A percentile compares a stretch with the other conserved stretches of the same genome.
Evolutionary conservation across 2,329 filamentous ascomycete genomes (phyloP).

Genomic region (Aspergillus glaucus): DNA sequence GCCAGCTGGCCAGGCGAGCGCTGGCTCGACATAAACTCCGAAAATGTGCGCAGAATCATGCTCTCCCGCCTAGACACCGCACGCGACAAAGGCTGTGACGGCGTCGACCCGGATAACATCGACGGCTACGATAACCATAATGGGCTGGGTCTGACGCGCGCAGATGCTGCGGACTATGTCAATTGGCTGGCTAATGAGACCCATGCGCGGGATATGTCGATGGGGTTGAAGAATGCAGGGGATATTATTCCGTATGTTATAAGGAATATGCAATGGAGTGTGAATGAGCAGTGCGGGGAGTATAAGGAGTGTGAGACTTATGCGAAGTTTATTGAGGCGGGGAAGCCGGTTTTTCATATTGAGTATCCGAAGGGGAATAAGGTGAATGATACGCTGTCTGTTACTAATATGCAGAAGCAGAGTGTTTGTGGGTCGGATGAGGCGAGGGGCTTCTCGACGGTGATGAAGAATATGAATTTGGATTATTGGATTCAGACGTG

Average conservation of each 20-base stretch:
- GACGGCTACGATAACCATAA: conserved; percentile 62
- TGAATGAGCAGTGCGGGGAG: conserved; percentile 64
- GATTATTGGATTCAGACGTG: conserved; percentile 59
- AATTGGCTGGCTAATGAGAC: conserved; percentile 55
- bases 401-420: conserved; percentile 28
- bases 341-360: conserved; percentile 67
- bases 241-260: conserved; percentile 51
- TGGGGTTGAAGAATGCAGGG: conserved; percentile 64
- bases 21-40: conserved; percentile 58
- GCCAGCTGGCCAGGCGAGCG: conserved; percentile 61
- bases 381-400: conserved; percentile 26
- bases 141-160: conserved; percentile 52
- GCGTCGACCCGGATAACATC: conserved; percentile 65
- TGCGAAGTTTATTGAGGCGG: conserved; percentile 50
- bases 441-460: conserved; percentile 53
- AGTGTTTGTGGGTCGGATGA: conserved; percentile 45
- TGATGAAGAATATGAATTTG: conserved; percentile 60
- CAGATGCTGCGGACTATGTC: conserved; percentile 55
- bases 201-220: conserved; percentile 49
- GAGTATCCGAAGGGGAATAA: conserved; percentile 57
- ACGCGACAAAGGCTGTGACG: conserved; percentile 57
- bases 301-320: conserved; percentile 56
- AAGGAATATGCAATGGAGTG: conserved; percentile 55
- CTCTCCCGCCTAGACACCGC: conserved; percentile 53
- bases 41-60: conserved; percentile 61